A percentile compares a stretch with the other conserved stretches of the same genome.
Conservation (phyloP, 257 asterid species). For the Eustoma russellianum region DNA sequence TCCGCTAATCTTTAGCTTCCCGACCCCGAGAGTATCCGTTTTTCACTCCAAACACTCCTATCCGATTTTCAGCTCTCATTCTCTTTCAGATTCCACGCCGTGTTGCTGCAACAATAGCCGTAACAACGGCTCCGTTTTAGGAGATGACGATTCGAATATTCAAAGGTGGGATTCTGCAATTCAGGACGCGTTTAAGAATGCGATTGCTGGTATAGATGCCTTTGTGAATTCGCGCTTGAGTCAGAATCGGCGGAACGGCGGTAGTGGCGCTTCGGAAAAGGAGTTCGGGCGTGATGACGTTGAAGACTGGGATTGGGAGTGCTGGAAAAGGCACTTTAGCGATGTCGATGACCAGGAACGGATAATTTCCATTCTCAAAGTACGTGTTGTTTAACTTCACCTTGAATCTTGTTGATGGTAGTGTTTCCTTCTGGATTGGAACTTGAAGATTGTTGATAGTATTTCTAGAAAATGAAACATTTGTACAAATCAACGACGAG, state of each 20-base stretch:
- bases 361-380: conserved; percentile 60
- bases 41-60: conserved; percentile 24
- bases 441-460: no score
- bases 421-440: no score
- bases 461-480: no score
- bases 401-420: background rate
- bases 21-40: conserved; percentile 27
- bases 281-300: conserved; percentile 23
- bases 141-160: conserved; percentile 21
- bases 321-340: conserved; percentile 71
- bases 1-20: conserved; percentile 22
- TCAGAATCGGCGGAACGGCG: conserved; percentile 29
- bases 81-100: conserved; percentile 15
- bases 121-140: conserved; percentile 27
- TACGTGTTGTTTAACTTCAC: conserved; percentile 7
- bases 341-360: conserved; percentile 86
- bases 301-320: conserved; percentile 91
- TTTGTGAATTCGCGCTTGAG: conserved; percentile 30
- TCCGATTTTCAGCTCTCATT: conserved; percentile 14
- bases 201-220: conserved; percentile 42
- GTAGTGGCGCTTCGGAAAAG: conserved; percentile 11
- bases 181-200: conserved; percentile 48
- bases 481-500: no score
- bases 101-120: conserved; percentile 46
- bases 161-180: conserved; percentile 64